These are phyloP conservation scores for Citrus australasica DNA, from an alignment of 345 rosid species.

Conservation along the genomic window DNA sequence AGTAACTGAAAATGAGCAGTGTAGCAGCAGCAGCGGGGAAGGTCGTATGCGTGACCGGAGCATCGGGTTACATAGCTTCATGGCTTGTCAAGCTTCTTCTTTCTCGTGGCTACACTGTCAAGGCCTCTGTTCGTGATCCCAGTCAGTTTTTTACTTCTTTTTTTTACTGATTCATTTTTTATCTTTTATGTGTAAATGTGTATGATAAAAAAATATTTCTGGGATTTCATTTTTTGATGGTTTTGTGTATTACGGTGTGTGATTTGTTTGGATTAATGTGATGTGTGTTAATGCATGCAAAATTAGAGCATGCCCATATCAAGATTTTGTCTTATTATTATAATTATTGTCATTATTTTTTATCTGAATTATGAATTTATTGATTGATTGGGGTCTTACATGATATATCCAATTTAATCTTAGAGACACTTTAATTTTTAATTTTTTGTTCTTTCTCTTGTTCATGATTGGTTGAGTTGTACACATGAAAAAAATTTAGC, in stretches of 20 bases:
- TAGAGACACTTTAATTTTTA: not conserved
- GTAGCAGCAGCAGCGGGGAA: constrained; percentile 41
- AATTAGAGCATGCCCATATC: not conserved
- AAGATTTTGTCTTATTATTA: not conserved
- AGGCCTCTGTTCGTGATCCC: constrained; percentile 87
- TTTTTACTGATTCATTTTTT: not conserved
- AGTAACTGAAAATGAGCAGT: constrained; percentile 28
- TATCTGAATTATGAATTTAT: not conserved
- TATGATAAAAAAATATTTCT: not conserved
- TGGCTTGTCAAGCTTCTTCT: constrained; percentile 90
- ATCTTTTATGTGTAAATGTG: not conserved
- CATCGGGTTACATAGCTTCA: constrained; percentile 89
- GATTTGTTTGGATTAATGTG: not conserved
- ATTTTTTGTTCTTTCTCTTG: not conserved
- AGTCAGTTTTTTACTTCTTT: constrained; percentile 29
- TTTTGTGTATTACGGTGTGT: not conserved
- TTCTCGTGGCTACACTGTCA: constrained; percentile 69
- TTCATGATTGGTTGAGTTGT: not conserved
- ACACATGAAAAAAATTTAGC: not conserved
- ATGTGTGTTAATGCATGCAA: not conserved
- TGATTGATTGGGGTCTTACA: not conserved
- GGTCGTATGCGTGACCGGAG: constrained; percentile 83
- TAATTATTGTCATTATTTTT: not conserved
- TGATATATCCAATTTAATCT: no score
- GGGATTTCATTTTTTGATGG: not conserved